Evolutionary conservation across 2,329 filamentous ascomycete species (phyloP), one percentile per base, ranked within the genome.

Genomic region (Sarocladium strictum): DNA sequence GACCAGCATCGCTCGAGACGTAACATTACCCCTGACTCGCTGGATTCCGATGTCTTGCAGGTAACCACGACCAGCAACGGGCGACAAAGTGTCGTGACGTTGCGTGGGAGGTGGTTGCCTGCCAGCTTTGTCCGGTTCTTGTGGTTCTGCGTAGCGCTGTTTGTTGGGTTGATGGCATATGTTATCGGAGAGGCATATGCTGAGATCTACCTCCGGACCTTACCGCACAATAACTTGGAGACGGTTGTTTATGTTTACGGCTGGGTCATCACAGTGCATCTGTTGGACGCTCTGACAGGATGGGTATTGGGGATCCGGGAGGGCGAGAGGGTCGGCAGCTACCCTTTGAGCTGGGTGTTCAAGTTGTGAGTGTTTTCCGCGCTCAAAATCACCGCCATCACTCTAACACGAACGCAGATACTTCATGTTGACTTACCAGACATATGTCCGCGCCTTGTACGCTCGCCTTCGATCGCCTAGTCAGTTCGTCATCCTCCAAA

Each of bases 241-340:
- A 87, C 84, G 0, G 79, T 87, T 53, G 74, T 85, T 11, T 87
- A 87, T 62, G 84, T 87, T 50, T 87, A 87, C 65, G 84, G 82
- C 51, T 87, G 84, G 84, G 81, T 87, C 10, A 73, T 78, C 27
- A 87, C 83, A 1, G 83, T 87, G 9, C 80, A 86, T 57, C 67
- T 86, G 23, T 71, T 87, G 7, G 84, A 87, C 62, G 79, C 77
- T 2, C 68, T 86, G 55, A 85, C 83, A 0, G 84, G 82, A 1
- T 87, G 82, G 81, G 84, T 87, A 49, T 67, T 87, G 37, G 84
- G 84, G 43, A 83, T 80, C 37, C 80, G 78, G 53, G 81, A 86
- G 60, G 84, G 84, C 49, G 81, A 87, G 64, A 74, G 84, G 29
- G 84, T 87, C 1, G 83, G 84, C 37, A 86, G 81, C 64, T 87